These are phyloP conservation scores for Phytophthora agathidicida DNA, from an alignment of 352 stramenopile genomes.

Conservation along the genomic window DNA sequence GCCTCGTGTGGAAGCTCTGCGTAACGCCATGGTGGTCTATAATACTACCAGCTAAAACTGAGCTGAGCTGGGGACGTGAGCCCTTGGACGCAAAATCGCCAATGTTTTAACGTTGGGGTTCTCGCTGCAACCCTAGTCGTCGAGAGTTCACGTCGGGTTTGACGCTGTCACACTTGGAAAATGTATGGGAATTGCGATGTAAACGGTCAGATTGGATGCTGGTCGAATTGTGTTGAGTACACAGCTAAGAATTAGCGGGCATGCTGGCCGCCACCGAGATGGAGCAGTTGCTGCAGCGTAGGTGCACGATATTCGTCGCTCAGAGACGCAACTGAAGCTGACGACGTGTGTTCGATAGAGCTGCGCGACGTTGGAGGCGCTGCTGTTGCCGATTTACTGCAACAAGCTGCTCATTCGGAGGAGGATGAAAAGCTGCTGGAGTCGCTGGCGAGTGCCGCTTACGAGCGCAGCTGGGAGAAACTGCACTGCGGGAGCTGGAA, in stretches of 20 bases:
- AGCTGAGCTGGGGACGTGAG: slow-evolving; percentile 11
- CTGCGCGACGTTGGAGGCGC: slow-evolving; percentile 50
- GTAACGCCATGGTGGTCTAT: slow-evolving; percentile 25
- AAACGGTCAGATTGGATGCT: slow-evolving; percentile 26
- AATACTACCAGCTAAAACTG: no score
- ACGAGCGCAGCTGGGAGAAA: slow-evolving; percentile 74
- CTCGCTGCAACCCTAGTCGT: slow-evolving; percentile 20
- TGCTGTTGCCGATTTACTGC: slow-evolving; percentile 49
- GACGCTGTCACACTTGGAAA: slow-evolving; percentile 22
- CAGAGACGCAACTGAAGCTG: neutral
- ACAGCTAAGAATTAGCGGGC: neutral
- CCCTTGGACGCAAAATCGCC: slow-evolving; percentile 17
- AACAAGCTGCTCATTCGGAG: slow-evolving; percentile 19
- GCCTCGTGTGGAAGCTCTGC: slow-evolving; percentile 6
- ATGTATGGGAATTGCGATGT: slow-evolving; percentile 24
- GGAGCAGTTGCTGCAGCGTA: slow-evolving; percentile 36
- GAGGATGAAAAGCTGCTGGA: slow-evolving; percentile 1
- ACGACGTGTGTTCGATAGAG: slow-evolving; percentile 26
- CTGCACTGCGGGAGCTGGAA: slow-evolving; percentile 83
- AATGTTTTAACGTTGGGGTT: slow-evolving; percentile 11
- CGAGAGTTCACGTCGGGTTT: slow-evolving; percentile 21
- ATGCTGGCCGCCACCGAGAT: slow-evolving; percentile 4
- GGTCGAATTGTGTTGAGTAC: neutral
- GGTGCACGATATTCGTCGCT: neutral
- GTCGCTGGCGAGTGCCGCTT: slow-evolving; percentile 37